Conservation (phyloP, 345 rosid genomes). For the Euphorbia peplus region DNA sequence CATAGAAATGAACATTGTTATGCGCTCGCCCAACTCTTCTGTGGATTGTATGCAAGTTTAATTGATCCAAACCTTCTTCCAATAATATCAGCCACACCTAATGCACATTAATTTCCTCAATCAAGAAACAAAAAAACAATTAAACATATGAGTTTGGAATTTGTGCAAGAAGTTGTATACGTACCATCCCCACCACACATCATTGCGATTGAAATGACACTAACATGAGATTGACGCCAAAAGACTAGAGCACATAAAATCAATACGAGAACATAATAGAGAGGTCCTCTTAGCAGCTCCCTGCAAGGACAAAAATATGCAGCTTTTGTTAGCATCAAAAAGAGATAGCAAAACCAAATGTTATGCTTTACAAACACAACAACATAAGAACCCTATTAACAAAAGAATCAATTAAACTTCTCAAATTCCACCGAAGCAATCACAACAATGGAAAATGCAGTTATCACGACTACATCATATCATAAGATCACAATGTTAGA, state of each 20-base stretch:
- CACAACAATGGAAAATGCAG: not conserved
- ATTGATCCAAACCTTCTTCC: constrained; percentile 80
- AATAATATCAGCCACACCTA: constrained; percentile 84
- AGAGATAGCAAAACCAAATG: not conserved
- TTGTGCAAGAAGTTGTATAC: constrained; percentile 7
- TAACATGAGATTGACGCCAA: constrained; percentile 87
- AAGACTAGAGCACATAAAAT: constrained; percentile 56
- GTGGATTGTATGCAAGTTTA: constrained; percentile 67
- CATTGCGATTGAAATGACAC: constrained; percentile 71
- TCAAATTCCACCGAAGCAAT: too few species aligned
- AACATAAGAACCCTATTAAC: too few species aligned
- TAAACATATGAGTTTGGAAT: not conserved
- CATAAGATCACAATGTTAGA: too few species aligned
- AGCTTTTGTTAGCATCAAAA: not conserved
- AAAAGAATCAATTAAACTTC: too few species aligned
- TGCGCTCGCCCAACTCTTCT: constrained; percentile 83
- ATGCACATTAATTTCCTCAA: not conserved
- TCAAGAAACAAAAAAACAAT: not conserved
- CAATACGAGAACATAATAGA: constrained; percentile 70
- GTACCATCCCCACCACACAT: constrained; percentile 95
- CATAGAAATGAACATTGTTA: constrained; percentile 66
- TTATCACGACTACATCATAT: not conserved
- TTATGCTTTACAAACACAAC: not conserved
- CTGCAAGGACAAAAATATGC: constrained; percentile 35
- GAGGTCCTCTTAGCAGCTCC: constrained; percentile 88